Evolutionary conservation across 257 asterid genomes (phyloP).

Genomic region (Scutellaria baicalensis): DNA sequence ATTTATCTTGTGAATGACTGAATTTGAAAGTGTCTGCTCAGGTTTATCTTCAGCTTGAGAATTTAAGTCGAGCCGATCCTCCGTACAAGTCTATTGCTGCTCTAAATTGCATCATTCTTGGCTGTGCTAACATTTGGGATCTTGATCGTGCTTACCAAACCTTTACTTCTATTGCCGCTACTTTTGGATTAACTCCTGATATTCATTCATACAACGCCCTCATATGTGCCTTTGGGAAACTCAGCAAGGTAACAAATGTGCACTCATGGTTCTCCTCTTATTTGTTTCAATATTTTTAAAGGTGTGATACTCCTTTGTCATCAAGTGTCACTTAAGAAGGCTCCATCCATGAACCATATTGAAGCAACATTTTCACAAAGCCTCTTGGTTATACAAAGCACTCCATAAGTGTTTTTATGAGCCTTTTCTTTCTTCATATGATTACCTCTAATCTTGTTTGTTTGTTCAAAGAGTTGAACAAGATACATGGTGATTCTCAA

Average conservation of each 20-base stretch:
- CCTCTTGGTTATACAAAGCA: not conserved
- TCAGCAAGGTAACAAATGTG: constrained; percentile 48
- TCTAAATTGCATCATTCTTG: constrained; percentile 67
- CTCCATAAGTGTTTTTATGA: not conserved
- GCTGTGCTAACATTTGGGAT: constrained; percentile 91
- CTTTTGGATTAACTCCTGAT: constrained; percentile 62
- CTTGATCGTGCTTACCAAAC: constrained; percentile 87
- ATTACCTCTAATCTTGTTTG: not conserved
- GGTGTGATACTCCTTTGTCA: not conserved
- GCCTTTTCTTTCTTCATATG: not conserved
- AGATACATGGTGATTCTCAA: not conserved
- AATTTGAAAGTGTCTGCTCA: constrained; percentile 31
- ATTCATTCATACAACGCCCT: constrained; percentile 78
- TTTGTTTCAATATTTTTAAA: not conserved
- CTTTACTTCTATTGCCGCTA: constrained; percentile 47
- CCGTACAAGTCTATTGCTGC: constrained; percentile 83
- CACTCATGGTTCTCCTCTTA: not conserved
- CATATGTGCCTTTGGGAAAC: constrained; percentile 69
- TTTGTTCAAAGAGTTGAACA: not conserved
- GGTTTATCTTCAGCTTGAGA: constrained; percentile 95
- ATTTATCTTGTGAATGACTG: constrained; percentile 11
- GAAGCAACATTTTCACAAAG: not conserved
- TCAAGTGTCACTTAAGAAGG: not conserved
- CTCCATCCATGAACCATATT: not conserved
- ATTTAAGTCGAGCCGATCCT: constrained; percentile 50